phyloP scores from a whole-genome alignment of 1,284 basidiomycete species.

The Ceratobasidium sp. region DNA sequence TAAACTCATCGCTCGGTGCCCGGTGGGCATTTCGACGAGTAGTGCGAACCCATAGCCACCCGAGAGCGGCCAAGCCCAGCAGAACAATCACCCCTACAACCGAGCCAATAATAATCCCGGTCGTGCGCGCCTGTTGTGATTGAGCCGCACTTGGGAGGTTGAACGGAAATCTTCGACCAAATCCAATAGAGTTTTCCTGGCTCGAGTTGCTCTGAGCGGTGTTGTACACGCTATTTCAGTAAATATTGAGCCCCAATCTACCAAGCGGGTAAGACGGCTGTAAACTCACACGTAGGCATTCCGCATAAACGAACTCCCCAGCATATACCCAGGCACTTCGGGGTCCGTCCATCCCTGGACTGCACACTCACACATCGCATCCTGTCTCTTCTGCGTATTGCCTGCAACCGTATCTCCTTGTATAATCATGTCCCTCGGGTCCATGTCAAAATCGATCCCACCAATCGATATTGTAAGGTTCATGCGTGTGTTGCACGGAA shows the following conservation, averaged over 20 bases:
- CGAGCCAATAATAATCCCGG: slow-evolving; percentile 6
- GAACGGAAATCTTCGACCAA: slow-evolving; percentile 4
- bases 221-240: slow-evolving; percentile 18
- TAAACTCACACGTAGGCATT: slow-evolving; percentile 35
- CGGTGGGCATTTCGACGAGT: slow-evolving; percentile 7
- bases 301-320: slow-evolving; percentile 31
- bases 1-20: slow-evolving; percentile 26
- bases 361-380: slow-evolving; percentile 23
- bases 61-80: not conserved
- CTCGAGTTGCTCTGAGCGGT: not conserved
- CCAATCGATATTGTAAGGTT: slow-evolving; percentile 21
- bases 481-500: slow-evolving; percentile 24
- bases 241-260: not conserved
- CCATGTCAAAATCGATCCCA: slow-evolving; percentile 15
- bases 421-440: slow-evolving; percentile 16
- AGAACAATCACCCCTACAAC: not conserved
- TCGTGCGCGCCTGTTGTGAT: not conserved
- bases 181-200: slow-evolving; percentile 20
- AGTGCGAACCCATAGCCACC: slow-evolving; percentile 13
- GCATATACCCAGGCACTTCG: slow-evolving; percentile 32
- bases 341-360: slow-evolving; percentile 26
- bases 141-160: not conserved
- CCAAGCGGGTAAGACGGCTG: not conserved
- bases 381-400: slow-evolving; percentile 5
- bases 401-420: slow-evolving; percentile 5